Evolutionary conservation across 805 yeast genomes (phyloP).

Genomic region (Myxozyma neotropica): DNA sequence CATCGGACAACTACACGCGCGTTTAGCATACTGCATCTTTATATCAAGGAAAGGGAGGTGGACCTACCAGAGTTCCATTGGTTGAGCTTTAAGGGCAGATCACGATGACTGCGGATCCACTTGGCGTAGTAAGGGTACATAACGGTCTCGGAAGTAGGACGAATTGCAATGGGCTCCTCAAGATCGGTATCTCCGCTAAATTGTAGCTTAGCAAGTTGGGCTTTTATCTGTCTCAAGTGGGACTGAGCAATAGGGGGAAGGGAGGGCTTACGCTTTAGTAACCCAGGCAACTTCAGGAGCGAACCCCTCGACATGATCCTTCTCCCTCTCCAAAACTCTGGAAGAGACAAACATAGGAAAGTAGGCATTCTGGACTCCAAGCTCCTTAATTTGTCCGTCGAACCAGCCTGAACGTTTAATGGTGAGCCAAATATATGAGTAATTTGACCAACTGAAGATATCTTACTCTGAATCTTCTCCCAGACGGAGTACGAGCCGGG

Average conservation of each 20-base stretch:
- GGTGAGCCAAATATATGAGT: neutral
- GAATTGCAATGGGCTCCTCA: slow-evolving; percentile 97
- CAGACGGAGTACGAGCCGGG: slow-evolving; percentile 93
- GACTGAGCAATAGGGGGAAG: neutral
- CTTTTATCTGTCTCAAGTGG: neutral
- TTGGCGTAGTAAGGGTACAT: slow-evolving; percentile 99
- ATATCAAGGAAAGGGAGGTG: neutral
- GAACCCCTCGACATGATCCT: slow-evolving; percentile 98
- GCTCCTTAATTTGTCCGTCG: slow-evolving; percentile 72
- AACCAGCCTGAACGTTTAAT: slow-evolving; percentile 57
- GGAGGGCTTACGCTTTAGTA: slow-evolving; percentile 65
- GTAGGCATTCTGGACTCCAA: slow-evolving; percentile 93
- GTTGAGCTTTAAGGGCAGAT: slow-evolving; percentile 91
- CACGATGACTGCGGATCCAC: slow-evolving; percentile 98
- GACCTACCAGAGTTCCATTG: slow-evolving; percentile 84
- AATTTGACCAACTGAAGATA: neutral
- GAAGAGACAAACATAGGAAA: slow-evolving; percentile 98
- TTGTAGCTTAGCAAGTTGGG: neutral
- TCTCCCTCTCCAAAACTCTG: slow-evolving; percentile 91
- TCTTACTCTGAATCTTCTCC: slow-evolving; percentile 75
- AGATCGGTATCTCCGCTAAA: slow-evolving; percentile 74
- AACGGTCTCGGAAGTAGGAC: slow-evolving; percentile 99
- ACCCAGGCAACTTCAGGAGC: slow-evolving; percentile 99
- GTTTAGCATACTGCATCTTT: neutral
- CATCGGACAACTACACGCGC: slow-evolving; percentile 77